These are phyloP conservation scores for Rosa rugosa DNA, from an alignment of 306 rosid species.

Conservation along the genomic window DNA sequence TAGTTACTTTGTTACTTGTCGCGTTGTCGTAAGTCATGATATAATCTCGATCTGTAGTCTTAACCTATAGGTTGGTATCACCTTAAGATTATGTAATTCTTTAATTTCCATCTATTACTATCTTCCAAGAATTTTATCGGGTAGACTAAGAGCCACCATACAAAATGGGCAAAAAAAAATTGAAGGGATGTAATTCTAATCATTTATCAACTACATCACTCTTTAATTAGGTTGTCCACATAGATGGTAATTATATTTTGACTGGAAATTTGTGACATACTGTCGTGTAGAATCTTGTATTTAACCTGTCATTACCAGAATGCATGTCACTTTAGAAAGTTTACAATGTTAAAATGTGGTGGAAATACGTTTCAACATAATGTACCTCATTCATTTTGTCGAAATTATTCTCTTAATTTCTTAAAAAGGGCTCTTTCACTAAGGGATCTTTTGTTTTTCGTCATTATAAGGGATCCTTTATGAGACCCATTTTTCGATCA, in stretches of 20 bases:
- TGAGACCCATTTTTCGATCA: too few species aligned
- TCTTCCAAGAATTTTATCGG: not conserved
- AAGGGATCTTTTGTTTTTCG: too few species aligned
- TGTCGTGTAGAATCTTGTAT: not conserved
- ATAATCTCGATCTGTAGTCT: too few species aligned
- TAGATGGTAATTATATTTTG: not conserved
- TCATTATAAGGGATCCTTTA: too few species aligned
- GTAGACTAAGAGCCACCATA: not conserved
- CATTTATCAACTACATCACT: not conserved
- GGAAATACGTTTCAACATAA: not conserved
- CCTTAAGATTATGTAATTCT: not conserved
- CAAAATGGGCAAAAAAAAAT: not conserved
- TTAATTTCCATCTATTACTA: not conserved
- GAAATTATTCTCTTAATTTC: too few species aligned
- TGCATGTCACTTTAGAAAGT: slow-evolving; percentile 14
- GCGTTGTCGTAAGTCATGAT: too few species aligned
- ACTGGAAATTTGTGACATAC: not conserved
- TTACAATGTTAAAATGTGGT: slow-evolving; percentile 7
- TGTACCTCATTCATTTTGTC: not conserved
- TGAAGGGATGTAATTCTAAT: not conserved
- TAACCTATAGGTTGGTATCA: too few species aligned
- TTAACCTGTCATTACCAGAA: not conserved
- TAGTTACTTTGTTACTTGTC: too few species aligned
- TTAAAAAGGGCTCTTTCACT: too few species aligned
- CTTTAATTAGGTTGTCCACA: not conserved